These are phyloP conservation scores for Cryptococcus depauperatus DNA, from an alignment of 1,284 basidiomycete species.

Conservation along the genomic window DNA sequence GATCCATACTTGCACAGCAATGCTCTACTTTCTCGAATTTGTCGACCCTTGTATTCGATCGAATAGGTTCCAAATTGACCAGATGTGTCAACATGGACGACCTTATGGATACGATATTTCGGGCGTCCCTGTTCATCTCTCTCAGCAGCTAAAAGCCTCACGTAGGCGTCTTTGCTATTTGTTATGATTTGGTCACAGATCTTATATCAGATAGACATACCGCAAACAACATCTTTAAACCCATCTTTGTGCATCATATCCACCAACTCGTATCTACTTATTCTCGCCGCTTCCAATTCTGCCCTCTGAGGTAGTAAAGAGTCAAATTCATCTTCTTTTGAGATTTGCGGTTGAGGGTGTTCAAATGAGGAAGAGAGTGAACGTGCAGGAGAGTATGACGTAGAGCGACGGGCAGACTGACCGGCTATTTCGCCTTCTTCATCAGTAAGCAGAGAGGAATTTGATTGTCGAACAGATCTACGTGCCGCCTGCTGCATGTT, in stretches of 20 bases:
- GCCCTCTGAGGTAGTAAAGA: constrained; percentile 58
- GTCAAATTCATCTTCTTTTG: constrained; percentile 51
- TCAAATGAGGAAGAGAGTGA: constrained; percentile 46
- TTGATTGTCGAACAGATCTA: constrained; percentile 46
- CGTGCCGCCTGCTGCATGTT: constrained; percentile 30
- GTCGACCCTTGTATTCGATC: constrained; percentile 54
- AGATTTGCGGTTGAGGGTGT: constrained; percentile 28
- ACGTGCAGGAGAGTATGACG: constrained; percentile 51
- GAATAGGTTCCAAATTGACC: constrained; percentile 53
- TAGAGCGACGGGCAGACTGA: constrained; percentile 49
- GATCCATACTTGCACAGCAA: constrained; percentile 66
- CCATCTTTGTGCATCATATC: constrained; percentile 32
- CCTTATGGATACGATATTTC: constrained; percentile 76
- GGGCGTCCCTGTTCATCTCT: constrained; percentile 51
- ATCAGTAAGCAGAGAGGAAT: constrained; percentile 30
- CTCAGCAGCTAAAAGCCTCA: constrained; percentile 62
- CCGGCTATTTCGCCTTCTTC: constrained; percentile 63
- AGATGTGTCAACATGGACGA: constrained; percentile 43
- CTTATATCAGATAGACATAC: constrained; percentile 7
- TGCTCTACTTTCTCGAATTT: constrained; percentile 51
- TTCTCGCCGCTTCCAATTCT: constrained; percentile 66
- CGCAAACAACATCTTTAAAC: constrained; percentile 24
- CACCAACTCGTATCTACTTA: constrained; percentile 66
- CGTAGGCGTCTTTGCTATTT: constrained; percentile 58
- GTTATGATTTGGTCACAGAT: background rate